Evolutionary conservation across 129 eudicot genomes (phyloP).

Genomic region (Glebionis coronaria): DNA sequence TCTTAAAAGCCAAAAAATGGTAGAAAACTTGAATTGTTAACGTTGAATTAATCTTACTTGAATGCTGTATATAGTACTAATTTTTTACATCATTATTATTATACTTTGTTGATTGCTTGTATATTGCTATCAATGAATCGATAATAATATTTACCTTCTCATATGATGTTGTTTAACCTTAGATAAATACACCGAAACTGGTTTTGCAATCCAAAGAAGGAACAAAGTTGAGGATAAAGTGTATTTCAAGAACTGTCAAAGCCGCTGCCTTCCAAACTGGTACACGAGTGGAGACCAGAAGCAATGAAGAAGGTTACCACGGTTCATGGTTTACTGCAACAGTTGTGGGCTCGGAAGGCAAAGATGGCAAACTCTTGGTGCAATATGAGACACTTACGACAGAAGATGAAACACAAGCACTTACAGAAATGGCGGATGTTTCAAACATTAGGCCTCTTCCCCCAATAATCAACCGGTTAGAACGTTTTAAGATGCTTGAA

Average conservation of each 20-base stretch:
- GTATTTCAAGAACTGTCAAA: constrained; percentile 17
- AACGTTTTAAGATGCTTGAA: constrained; percentile 44
- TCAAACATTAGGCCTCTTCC: constrained; percentile 49
- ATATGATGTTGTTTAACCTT: neutral
- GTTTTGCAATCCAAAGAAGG: constrained; percentile 17
- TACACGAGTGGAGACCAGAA: constrained; percentile 41
- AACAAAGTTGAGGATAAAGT: constrained; percentile 26
- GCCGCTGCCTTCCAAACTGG: constrained; percentile 19
- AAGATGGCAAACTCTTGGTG: constrained; percentile 38
- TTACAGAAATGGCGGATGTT: constrained; percentile 44
- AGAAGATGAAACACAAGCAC: constrained; percentile 43
- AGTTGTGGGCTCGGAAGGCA: constrained; percentile 30
- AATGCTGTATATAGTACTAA: neutral
- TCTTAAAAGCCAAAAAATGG: neutral
- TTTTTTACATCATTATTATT: neutral
- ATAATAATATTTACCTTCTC: neutral
- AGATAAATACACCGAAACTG: constrained; percentile 13
- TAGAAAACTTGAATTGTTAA: neutral
- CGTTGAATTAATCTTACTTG: neutral
- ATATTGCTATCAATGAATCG: constrained; percentile 4
- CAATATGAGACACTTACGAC: constrained; percentile 55
- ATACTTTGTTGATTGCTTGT: neutral
- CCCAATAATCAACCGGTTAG: constrained; percentile 36
- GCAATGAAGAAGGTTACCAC: constrained; percentile 58
- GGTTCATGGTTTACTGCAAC: constrained; percentile 64